Percentiles rank a stretch among this genome's conserved stretches.
These are phyloP conservation scores for Yamadazyma tumulicola DNA, from an alignment of 805 yeast genomes.

Conservation along the genomic window DNA sequence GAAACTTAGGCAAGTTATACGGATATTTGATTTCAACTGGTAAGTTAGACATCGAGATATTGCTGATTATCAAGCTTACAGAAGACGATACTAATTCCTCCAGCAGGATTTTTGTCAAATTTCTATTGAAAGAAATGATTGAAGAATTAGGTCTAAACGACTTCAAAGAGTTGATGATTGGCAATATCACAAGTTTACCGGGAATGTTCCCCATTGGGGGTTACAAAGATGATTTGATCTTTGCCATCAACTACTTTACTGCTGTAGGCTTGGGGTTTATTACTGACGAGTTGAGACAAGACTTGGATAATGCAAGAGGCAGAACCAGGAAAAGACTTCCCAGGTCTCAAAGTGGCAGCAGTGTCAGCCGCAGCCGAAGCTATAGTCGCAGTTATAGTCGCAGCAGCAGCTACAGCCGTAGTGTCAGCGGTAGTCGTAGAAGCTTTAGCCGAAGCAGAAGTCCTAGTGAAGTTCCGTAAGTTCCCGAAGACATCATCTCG, in stretches of 20 bases:
- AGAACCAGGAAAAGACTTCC: slow-evolving; percentile 13
- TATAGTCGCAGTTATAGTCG: slow-evolving; percentile 11
- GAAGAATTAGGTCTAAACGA: slow-evolving; percentile 66
- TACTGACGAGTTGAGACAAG: slow-evolving; percentile 77
- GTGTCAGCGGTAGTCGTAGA: slow-evolving; percentile 14
- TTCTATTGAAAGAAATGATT: slow-evolving; percentile 72
- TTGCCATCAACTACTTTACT: slow-evolving; percentile 86
- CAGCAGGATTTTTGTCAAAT: slow-evolving; percentile 74
- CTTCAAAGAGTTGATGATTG: slow-evolving; percentile 53
- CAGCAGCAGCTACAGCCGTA: slow-evolving; percentile 12
- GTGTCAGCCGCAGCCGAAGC: slow-evolving; percentile 15
- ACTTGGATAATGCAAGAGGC: slow-evolving; percentile 21
- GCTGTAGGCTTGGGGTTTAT: slow-evolving; percentile 85
- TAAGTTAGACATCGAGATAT: slow-evolving; percentile 58
- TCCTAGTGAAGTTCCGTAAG: too few relatives aligned
- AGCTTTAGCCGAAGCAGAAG: slow-evolving; percentile 10
- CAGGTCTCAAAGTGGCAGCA: slow-evolving; percentile 13
- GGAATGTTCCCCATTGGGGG: slow-evolving; percentile 63
- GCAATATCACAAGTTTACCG: slow-evolving; percentile 39
- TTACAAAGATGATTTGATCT: slow-evolving; percentile 55
- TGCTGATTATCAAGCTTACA: slow-evolving; percentile 55
- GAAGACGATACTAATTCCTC: slow-evolving; percentile 78
- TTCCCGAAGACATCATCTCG: too few relatives aligned
- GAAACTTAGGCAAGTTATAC: slow-evolving; percentile 81
- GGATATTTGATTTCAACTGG: slow-evolving; percentile 79